Evolutionary conservation across 2,329 filamentous ascomycete species (phyloP).

Genomic region (Pseudopyrenochaeta lycopersici): DNA sequence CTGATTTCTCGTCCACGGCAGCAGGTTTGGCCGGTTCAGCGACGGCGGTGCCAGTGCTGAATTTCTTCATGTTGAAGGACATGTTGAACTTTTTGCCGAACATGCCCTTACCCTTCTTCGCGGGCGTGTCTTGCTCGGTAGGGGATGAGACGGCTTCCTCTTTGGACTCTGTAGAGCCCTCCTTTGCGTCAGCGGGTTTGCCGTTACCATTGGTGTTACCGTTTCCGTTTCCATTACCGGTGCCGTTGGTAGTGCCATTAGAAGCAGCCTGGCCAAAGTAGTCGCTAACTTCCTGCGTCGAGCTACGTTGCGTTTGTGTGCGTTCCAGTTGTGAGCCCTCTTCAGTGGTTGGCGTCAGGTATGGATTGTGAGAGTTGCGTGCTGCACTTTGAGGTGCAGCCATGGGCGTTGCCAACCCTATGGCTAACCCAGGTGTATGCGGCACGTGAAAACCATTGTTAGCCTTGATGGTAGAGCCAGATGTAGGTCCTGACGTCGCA

Average conservation of each 20-base stretch:
- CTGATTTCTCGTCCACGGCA: constrained; percentile 75
- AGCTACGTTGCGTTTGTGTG: constrained; percentile 64
- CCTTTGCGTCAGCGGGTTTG: constrained; percentile 34
- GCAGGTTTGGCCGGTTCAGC: constrained; percentile 75
- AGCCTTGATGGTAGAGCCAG: constrained; percentile 63
- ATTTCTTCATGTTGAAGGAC: constrained; percentile 85
- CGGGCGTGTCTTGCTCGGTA: constrained; percentile 50
- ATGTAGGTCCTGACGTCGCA: constrained; percentile 52
- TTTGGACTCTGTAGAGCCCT: constrained; percentile 37
- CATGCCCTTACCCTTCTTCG: constrained; percentile 67
- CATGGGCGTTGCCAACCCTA: constrained; percentile 77
- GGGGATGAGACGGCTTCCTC: constrained; percentile 48
- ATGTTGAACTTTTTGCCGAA: constrained; percentile 86
- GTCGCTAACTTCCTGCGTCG: constrained; percentile 67
- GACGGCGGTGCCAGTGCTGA: constrained; percentile 68
- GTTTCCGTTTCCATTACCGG: constrained; percentile 5
- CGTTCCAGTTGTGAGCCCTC: constrained; percentile 62
- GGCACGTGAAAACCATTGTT: constrained; percentile 68
- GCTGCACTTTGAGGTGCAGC: constrained; percentile 46
- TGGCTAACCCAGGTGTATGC: constrained; percentile 77
- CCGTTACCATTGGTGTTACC: constrained; percentile 35
- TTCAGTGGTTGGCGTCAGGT: constrained; percentile 52
- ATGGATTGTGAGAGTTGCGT: constrained; percentile 46
- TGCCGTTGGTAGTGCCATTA: constrained; percentile 28
- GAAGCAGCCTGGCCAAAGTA: constrained; percentile 67